These are phyloP conservation scores for Phaeophleospora eucalypticola DNA, from an alignment of 2,329 filamentous ascomycete species.

Conservation along the genomic window DNA sequence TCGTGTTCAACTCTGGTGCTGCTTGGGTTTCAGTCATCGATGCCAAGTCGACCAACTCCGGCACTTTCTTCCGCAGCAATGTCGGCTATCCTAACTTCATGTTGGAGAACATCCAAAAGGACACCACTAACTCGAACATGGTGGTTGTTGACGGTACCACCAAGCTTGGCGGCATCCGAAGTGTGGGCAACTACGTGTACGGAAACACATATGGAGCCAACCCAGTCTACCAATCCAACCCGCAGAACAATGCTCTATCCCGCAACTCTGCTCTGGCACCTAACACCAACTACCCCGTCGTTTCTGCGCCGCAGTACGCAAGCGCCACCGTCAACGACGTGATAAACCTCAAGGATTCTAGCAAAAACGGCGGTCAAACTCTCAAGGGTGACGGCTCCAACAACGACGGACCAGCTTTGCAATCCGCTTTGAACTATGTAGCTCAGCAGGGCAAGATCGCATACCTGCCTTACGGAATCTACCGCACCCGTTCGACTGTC, in stretches of 20 bases:
- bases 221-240: conserved; percentile 10
- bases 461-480: conserved; percentile 42
- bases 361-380: conserved; percentile 10
- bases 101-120: conserved; percentile 13
- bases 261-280: conserved; percentile 3
- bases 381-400: conserved; percentile 33
- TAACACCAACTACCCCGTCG: conserved; percentile 6
- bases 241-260: background rate
- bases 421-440: conserved; percentile 16
- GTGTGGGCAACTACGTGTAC: conserved; percentile 14
- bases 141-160: conserved; percentile 6
- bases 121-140: conserved; percentile 7
- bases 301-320: conserved; percentile 6
- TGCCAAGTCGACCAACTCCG: conserved; percentile 8
- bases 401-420: conserved; percentile 32
- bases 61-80: conserved; percentile 13
- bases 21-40: conserved; percentile 16
- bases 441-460: conserved; percentile 31
- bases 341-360: conserved; percentile 14
- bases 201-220: conserved; percentile 17
- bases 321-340: conserved; percentile 8
- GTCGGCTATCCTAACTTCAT: conserved; percentile 15
- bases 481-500: conserved; percentile 44
- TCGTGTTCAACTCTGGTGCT: conserved; percentile 10
- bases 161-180: conserved; percentile 2